A percentile compares a stretch with the other conserved stretches of the same genome.
Conservation (phyloP, 2,329 filamentous ascomycete genomes). For the Colletotrichum sidae region DNA sequence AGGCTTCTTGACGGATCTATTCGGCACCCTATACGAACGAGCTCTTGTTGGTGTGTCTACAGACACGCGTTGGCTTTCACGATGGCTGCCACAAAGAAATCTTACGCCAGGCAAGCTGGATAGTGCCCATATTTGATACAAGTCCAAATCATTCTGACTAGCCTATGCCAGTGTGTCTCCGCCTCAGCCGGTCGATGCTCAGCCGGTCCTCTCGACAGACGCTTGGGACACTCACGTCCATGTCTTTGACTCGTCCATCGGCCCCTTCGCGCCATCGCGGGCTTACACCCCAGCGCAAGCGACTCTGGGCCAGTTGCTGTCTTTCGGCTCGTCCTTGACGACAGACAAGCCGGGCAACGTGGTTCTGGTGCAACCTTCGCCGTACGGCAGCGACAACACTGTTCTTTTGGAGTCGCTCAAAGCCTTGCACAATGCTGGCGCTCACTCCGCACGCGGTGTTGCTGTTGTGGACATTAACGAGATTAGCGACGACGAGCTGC, state of each 20-base stretch:
- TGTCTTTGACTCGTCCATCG: constrained; percentile 28
- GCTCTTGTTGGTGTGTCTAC: too few species aligned
- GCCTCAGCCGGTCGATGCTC: not conserved
- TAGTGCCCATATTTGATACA: not conserved
- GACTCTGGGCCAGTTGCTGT: not conserved
- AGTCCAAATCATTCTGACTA: not conserved
- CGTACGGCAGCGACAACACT: constrained; percentile 15
- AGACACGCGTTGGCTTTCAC: too few species aligned
- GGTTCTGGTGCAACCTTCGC: constrained; percentile 15
- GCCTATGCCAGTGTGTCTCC: not conserved
- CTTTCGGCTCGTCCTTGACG: constrained; percentile 2
- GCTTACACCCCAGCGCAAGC: constrained; percentile 33
- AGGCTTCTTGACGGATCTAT: too few species aligned
- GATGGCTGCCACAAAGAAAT: too few species aligned
- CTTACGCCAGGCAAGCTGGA: too few species aligned
- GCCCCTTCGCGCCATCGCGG: constrained; percentile 13
- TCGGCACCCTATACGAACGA: too few species aligned
- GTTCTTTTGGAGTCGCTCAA: not conserved
- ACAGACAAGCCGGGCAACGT: not conserved
- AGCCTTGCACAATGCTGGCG: not conserved
- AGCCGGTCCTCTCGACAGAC: not conserved
- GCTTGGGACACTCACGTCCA: constrained; percentile 35
- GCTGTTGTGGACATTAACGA: constrained; percentile 12
- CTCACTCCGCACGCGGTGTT: not conserved
- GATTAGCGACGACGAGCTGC: constrained; percentile 1